These are phyloP conservation scores for Rutstroemia sp. DNA, from an alignment of 2,329 filamentous ascomycete genomes.

Conservation along the genomic window DNA sequence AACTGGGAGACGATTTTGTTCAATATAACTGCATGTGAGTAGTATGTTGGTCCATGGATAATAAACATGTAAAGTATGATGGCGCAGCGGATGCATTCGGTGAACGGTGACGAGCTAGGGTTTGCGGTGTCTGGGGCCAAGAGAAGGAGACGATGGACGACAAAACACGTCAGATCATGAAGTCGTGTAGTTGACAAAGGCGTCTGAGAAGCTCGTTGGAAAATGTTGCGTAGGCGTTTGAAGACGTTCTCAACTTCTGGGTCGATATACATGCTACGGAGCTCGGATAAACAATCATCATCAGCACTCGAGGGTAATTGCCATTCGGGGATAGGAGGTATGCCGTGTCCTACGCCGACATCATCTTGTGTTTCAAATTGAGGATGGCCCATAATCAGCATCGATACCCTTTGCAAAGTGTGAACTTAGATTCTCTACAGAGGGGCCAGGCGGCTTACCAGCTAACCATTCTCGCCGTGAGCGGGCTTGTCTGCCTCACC, in stretches of 20 bases:
- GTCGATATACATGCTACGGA: too few relatives aligned
- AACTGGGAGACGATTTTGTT: constrained; percentile 16
- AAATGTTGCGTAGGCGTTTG: too few relatives aligned
- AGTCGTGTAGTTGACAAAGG: too few relatives aligned
- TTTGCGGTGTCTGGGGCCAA: too few relatives aligned
- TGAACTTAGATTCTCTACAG: too few relatives aligned
- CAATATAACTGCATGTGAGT: constrained; percentile 39
- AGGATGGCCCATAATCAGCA: constrained; percentile 44
- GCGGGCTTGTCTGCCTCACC: constrained; percentile 16
- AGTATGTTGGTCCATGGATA: constrained; percentile 48
- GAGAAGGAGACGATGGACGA: too few relatives aligned
- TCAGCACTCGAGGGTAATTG: neutral
- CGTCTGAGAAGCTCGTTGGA: too few relatives aligned
- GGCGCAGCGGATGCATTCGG: constrained; percentile 40
- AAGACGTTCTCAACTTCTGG: too few relatives aligned
- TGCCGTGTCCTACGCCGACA: constrained; percentile 39
- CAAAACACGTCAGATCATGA: too few relatives aligned
- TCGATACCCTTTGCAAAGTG: constrained; percentile 42
- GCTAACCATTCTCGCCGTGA: constrained; percentile 22
- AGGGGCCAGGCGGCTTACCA: constrained; percentile 16
- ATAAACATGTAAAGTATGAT: constrained; percentile 45
- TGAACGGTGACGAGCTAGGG: constrained; percentile 14
- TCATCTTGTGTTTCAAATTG: constrained; percentile 48
- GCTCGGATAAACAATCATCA: too few relatives aligned
- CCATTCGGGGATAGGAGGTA: constrained; percentile 43